These are phyloP conservation scores for Fomitopsis schrenkii DNA, from an alignment of 1,284 basidiomycete genomes.

Conservation along the genomic window DNA sequence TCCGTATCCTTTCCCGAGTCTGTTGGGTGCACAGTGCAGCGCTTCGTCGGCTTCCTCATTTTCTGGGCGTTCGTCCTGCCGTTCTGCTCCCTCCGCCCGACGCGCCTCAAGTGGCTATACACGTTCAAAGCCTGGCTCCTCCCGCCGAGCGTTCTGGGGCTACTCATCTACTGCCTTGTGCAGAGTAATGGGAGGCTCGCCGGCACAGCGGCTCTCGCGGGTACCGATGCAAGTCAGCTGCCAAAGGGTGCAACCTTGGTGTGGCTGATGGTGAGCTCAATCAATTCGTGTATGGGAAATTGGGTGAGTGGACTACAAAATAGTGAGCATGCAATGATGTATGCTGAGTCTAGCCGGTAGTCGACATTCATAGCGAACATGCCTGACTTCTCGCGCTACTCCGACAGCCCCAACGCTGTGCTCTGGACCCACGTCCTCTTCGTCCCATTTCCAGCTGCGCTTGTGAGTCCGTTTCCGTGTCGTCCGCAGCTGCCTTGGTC, in stretches of 20 bases:
- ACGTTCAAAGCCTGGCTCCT: constrained; percentile 37
- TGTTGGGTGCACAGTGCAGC: constrained; percentile 33
- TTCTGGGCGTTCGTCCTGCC: constrained; percentile 41
- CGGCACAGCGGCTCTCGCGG: constrained; percentile 26
- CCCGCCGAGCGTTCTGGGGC: constrained; percentile 36
- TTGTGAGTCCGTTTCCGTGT: constrained; percentile 8
- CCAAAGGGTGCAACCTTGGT: constrained; percentile 23
- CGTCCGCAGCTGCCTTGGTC: neutral
- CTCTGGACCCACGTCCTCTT: constrained; percentile 22
- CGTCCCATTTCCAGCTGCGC: constrained; percentile 19
- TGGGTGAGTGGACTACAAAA: constrained; percentile 19
- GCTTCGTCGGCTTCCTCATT: constrained; percentile 19
- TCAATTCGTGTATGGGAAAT: constrained; percentile 35
- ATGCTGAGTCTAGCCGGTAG: constrained; percentile 3
- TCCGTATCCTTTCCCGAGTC: constrained; percentile 34
- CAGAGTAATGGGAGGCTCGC: constrained; percentile 19
- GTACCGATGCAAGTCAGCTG: constrained; percentile 19
- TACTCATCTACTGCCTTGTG: constrained; percentile 35
- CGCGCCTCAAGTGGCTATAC: constrained; percentile 41
- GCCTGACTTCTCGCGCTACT: constrained; percentile 22
- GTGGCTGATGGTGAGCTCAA: constrained; percentile 39
- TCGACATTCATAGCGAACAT: constrained; percentile 36
- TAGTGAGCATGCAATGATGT: neutral
- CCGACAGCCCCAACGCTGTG: constrained; percentile 14
- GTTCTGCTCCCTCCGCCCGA: constrained; percentile 42